These are phyloP conservation scores for Monosporozyma unispora DNA, from an alignment of 805 yeast genomes.

Conservation along the genomic window DNA sequence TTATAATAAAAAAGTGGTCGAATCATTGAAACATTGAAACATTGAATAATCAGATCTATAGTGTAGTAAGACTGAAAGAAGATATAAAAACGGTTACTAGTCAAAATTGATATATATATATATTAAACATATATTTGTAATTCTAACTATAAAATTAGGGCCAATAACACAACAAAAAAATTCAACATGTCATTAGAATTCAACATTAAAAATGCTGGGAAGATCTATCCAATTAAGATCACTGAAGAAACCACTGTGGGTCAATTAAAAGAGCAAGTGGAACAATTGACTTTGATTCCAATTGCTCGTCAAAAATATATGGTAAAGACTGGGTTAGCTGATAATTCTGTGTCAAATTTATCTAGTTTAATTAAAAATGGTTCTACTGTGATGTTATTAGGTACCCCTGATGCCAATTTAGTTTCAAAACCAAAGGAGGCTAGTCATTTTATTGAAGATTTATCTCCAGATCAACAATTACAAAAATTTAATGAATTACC, in stretches of 20 bases:
- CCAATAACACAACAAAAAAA: background rate
- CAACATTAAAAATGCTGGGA: slow-evolving; percentile 59
- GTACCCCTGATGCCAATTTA: slow-evolving; percentile 69
- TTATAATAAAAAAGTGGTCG: background rate
- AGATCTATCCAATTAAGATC: slow-evolving; percentile 43
- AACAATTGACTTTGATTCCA: slow-evolving; percentile 72
- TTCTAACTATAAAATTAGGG: background rate
- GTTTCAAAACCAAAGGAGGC: slow-evolving; percentile 43
- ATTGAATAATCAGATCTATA: too few species aligned
- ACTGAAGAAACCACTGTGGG: slow-evolving; percentile 33
- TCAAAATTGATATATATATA: too few species aligned
- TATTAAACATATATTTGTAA: background rate
- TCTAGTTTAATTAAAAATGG: slow-evolving; percentile 50
- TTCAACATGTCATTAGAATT: slow-evolving; percentile 9
- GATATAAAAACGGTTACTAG: too few species aligned
- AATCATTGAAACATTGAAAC: background rate
- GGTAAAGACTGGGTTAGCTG: slow-evolving; percentile 76
- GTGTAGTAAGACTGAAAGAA: too few species aligned
- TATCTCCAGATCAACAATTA: slow-evolving; percentile 33
- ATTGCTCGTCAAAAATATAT: slow-evolving; percentile 82
- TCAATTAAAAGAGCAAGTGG: slow-evolving; percentile 58
- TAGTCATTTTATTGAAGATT: slow-evolving; percentile 61
- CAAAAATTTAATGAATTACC: slow-evolving; percentile 49
- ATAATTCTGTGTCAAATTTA: slow-evolving; percentile 42
- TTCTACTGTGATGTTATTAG: slow-evolving; percentile 77